A percentile compares a stretch with the other conserved stretches of the same genome.
Conservation (phyloP, 495 filamentous ascomycete genomes). For the Astrocystis sublimbata region DNA sequence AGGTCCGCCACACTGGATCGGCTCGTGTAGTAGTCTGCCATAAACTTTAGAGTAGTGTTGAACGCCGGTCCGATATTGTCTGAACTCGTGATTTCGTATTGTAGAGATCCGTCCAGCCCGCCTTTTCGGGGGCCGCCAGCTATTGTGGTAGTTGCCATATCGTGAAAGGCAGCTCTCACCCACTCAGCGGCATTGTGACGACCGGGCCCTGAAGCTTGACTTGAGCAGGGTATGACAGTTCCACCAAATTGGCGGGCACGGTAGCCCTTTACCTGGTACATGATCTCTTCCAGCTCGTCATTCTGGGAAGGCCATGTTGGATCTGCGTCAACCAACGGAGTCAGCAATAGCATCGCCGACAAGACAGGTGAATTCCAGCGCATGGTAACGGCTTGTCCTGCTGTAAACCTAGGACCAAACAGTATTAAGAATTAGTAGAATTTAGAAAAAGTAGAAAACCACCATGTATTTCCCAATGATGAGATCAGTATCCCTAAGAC, state of each 20-base stretch:
- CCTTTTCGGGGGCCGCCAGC: constrained; percentile 43
- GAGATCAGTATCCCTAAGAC: background rate
- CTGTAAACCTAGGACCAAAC: background rate
- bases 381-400: constrained; percentile 14
- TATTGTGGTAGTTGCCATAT: constrained; percentile 57
- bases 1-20: constrained; percentile 56
- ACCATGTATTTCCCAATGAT: constrained; percentile 8
- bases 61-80: constrained; percentile 63
- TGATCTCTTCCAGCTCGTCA: constrained; percentile 65
- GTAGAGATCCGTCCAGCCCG: constrained; percentile 61
- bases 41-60: constrained; percentile 56
- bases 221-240: constrained; percentile 59
- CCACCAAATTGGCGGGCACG: constrained; percentile 54
- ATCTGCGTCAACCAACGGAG: constrained; percentile 33
- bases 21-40: constrained; percentile 53
- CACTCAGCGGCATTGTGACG: constrained; percentile 61
- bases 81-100: constrained; percentile 56
- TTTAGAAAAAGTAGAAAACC: constrained; percentile 3
- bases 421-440: constrained; percentile 11
- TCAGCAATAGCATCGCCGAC: constrained; percentile 20
- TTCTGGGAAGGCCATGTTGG: constrained; percentile 61
- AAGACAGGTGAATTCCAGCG: constrained; percentile 17
- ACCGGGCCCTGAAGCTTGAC: constrained; percentile 55
- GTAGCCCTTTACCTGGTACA: constrained; percentile 58
- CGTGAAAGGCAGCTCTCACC: constrained; percentile 63